These are phyloP conservation scores for Wickerhamomyces mucosus DNA, from an alignment of 805 yeast genomes.

Conservation along the genomic window DNA sequence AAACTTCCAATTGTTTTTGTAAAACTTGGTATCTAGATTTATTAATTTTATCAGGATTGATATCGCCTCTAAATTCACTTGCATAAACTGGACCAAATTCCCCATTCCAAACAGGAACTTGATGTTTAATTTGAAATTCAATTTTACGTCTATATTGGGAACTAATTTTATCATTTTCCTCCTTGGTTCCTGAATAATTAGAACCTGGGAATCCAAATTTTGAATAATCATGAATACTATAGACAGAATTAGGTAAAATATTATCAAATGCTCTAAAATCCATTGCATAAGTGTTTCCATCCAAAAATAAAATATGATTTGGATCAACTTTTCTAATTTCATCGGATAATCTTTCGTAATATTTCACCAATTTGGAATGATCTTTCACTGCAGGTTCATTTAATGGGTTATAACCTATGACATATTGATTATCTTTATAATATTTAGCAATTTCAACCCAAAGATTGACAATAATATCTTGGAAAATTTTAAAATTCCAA, in stretches of 20 bases:
- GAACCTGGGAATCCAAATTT: slow-evolving; percentile 34
- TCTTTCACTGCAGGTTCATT: slow-evolving; percentile 42
- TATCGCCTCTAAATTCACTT: slow-evolving; percentile 32
- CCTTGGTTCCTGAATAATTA: slow-evolving; percentile 27
- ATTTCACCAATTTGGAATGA: slow-evolving; percentile 30
- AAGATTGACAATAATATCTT: slow-evolving; percentile 34
- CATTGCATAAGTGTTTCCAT: slow-evolving; percentile 42
- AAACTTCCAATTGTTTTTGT: slow-evolving; percentile 35
- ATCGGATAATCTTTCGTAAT: slow-evolving; percentile 29
- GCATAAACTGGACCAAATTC: slow-evolving; percentile 45
- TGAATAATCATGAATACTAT: slow-evolving; percentile 40
- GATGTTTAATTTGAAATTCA: slow-evolving; percentile 28
- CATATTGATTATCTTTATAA: slow-evolving; percentile 37
- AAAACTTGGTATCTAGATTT: slow-evolving; percentile 31
- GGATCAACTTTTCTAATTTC: slow-evolving; percentile 35
- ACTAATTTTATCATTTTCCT: slow-evolving; percentile 26
- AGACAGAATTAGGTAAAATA: slow-evolving; percentile 35
- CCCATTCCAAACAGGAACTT: slow-evolving; percentile 46
- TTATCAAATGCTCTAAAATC: slow-evolving; percentile 40
- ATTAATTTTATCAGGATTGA: slow-evolving; percentile 28
- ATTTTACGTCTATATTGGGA: slow-evolving; percentile 34
- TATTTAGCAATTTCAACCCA: slow-evolving; percentile 37
- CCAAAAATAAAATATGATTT: slow-evolving; percentile 38
- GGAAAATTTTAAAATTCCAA: slow-evolving; percentile 41
- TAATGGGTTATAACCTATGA: slow-evolving; percentile 46